Evolutionary conservation across 495 filamentous ascomycete species (phyloP).

Genomic region (Penicillium daleae): DNA sequence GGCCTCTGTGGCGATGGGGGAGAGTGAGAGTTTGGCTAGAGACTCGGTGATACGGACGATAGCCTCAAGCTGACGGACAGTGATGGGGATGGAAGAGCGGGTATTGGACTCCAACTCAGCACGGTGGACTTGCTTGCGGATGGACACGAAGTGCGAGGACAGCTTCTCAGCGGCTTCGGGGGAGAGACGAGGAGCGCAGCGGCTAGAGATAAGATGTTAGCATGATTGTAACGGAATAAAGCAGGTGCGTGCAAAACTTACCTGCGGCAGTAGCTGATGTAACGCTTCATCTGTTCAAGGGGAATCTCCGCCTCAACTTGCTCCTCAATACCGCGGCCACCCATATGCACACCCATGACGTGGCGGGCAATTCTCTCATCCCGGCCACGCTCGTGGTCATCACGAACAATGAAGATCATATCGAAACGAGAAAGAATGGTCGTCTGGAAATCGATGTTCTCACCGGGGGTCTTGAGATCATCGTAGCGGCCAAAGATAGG

Average conservation of each 20-base stretch:
- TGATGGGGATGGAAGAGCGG: constrained; percentile 94
- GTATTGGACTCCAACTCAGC: constrained; percentile 84
- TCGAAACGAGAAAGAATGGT: constrained; percentile 98
- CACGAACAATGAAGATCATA: constrained; percentile 99
- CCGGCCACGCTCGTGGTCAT: constrained; percentile 86
- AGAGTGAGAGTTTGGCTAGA: constrained; percentile 86
- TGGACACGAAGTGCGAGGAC: constrained; percentile 94
- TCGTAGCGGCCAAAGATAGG: constrained; percentile 98
- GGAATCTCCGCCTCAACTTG: constrained; percentile 83
- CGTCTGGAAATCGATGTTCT: constrained; percentile 99
- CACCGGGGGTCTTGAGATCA: constrained; percentile 94
- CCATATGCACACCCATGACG: constrained; percentile 98
- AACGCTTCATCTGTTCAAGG: constrained; percentile 96
- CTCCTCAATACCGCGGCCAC: constrained; percentile 81
- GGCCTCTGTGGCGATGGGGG: constrained; percentile 79
- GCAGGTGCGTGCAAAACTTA: constrained; percentile 50
- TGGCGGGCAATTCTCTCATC: constrained; percentile 95
- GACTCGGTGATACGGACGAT: constrained; percentile 97
- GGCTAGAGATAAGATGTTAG: constrained; percentile 57
- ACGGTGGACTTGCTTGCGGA: constrained; percentile 91
- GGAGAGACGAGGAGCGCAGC: constrained; percentile 90
- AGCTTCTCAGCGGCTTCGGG: constrained; percentile 95
- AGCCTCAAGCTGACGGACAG: constrained; percentile 93
- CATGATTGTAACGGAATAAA: not conserved
- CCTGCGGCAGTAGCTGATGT: constrained; percentile 97